Base-by-base conservation (phyloP, 192 early-diverging fungal genomes). In the Backusella liffmaniae region DNA sequence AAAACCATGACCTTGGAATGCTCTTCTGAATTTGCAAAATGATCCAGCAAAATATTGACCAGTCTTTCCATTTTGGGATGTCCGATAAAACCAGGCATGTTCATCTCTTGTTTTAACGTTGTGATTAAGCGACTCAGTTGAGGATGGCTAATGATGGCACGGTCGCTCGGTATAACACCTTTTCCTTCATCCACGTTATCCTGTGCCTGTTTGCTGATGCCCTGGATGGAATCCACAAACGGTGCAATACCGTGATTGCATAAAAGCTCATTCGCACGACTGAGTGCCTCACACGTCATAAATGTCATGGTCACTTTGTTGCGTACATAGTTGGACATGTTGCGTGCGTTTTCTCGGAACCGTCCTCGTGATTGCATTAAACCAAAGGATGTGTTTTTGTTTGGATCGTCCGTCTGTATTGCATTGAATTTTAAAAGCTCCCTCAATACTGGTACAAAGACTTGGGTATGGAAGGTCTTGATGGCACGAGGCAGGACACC, bases 11-110 rank as follows among this genome's bases (percentile, higher is more conserved):
- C 88, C 29, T 84, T 89, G 35, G 81, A 94, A 41, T 85, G 83
- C 5, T 82, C 80, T 26, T 87, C 78, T 1, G 82, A 78, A 59
- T 87, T 73, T 9, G 75, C 70, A 73, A 98, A 92, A 80, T 98
- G 97, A 12, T 85, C 81, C 13, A 88, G 73, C 0, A 97, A 85
- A 3, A 92, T 75, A 5, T 82, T 74, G 6, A 93, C 79, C 32
- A 96, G 80, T 16, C 84, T 77, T 44, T 92, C 90, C 8, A 96
- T 76, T 80, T 98, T 98, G 6, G 96, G 96, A 83, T 98, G 97
- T 8, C 91, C 88, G 30, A 90, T 51, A 70, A 89, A 91, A 10
- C 62, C 76, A 0, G 85, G 79, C 3, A 77, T 49, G 5, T 71
- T 13, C 70, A 71, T 49, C 16, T 49, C 67, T 23, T 7, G 16